Conservation (phyloP, 139 green algal species). For the Ettlia oleoabundans region DNA sequence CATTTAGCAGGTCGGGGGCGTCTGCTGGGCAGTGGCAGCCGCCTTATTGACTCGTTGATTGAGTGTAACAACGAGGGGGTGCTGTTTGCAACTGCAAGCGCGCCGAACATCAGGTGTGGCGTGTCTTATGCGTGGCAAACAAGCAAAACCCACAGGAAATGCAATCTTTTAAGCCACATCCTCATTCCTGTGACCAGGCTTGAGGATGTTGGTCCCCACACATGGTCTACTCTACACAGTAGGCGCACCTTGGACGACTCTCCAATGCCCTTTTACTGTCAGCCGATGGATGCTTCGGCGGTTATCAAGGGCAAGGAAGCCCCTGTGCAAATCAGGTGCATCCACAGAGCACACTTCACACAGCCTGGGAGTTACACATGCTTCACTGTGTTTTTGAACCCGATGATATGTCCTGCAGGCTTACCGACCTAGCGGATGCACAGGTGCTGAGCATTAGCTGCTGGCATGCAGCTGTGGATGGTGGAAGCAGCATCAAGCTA, state of each 20-base stretch:
- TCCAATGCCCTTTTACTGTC: neutral
- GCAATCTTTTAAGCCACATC: too few relatives aligned
- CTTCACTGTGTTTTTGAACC: too few relatives aligned
- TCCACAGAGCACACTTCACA: neutral
- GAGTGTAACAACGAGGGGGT: neutral
- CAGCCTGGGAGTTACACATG: too few relatives aligned
- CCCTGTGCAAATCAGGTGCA: neutral
- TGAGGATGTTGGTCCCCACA: neutral
- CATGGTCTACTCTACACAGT: neutral
- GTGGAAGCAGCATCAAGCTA: neutral
- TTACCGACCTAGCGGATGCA: neutral
- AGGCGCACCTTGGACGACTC: neutral
- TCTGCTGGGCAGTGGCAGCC: neutral
- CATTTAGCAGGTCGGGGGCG: neutral
- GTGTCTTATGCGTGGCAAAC: neutral
- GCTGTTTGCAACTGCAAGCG: neutral
- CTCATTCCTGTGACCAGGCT: too few relatives aligned
- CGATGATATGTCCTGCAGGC: too few relatives aligned
- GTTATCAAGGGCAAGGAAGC: neutral
- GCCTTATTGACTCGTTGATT: neutral
- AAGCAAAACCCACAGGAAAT: too few relatives aligned
- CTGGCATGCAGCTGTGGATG: neutral
- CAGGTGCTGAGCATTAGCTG: neutral
- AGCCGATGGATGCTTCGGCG: neutral
- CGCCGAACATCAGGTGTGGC: neutral